Conservation (phyloP, 2,329 filamentous ascomycete genomes). For the Fusarium clavum region DNA sequence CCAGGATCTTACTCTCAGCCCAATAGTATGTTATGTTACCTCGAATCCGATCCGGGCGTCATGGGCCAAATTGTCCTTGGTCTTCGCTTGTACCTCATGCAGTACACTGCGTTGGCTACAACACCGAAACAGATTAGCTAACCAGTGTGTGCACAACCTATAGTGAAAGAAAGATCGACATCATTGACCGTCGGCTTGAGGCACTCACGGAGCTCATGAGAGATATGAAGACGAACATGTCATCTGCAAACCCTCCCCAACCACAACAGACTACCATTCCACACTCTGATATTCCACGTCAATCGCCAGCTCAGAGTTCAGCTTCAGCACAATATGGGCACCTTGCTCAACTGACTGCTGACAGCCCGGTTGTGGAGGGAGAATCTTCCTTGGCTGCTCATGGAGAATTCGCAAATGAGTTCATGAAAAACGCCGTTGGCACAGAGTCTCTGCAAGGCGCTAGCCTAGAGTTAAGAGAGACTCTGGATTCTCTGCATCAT, state of each 20-base stretch:
- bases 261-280: constrained; percentile 26
- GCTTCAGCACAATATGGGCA: constrained; percentile 36
- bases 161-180: constrained; percentile 55
- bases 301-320: constrained; percentile 26
- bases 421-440: constrained; percentile 54
- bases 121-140: background rate
- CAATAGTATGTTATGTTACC: constrained; percentile 50
- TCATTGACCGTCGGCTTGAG: constrained; percentile 53
- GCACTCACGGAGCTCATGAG: constrained; percentile 50
- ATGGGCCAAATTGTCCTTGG: background rate
- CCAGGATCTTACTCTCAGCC: constrained; percentile 52
- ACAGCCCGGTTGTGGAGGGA: constrained; percentile 55
- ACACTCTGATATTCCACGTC: constrained; percentile 23
- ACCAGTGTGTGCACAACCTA: background rate
- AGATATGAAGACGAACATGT: constrained; percentile 48
- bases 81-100: background rate
- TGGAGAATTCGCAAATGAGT: constrained; percentile 60
- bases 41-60: background rate
- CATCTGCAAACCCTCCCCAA: constrained; percentile 23
- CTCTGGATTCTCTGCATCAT: constrained; percentile 51
- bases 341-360: constrained; percentile 34
- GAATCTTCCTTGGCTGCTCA: constrained; percentile 60
- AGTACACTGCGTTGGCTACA: background rate
- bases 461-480: constrained; percentile 51
- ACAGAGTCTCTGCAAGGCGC: constrained; percentile 45